Evolutionary conservation across 2,329 filamentous ascomycete genomes (phyloP), one percentile per base, ranked within the genome.

Genomic region (Aureobasidium vineae): DNA sequence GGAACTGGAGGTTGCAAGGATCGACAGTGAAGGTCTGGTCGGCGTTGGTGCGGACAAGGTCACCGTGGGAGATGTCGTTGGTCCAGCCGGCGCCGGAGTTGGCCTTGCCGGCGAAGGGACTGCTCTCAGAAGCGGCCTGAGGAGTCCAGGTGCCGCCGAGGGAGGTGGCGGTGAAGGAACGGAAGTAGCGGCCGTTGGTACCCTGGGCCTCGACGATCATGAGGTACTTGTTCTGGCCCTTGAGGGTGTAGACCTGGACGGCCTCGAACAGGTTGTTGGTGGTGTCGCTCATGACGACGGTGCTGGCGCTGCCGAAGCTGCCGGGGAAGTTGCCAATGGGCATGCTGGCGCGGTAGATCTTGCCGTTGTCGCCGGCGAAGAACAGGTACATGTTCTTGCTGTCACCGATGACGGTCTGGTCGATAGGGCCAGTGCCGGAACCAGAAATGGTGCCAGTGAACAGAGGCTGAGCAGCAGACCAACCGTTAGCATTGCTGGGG

Each of bases 201-300:
- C 87, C 86, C 50, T 85, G 83, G 0, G 85, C 79, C 75, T 90
- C 87, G 40, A 89, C 85, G n/a, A 89, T 82, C 85, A 89, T 88
- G 66, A 89, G 82, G 75, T 89, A 89, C 69, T 82, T 76, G 69
- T 79, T 79, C 70, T 82, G 78, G 33, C 83, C 84, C 38, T 80
- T 53, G 66, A 89, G 71, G 1, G 81, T 87, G 77, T 89, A 90
- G 52, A 90, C 87, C 71, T 89, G 83, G 0, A 88, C 85, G 0
- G 86, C 86, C 72, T 90, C 87, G 74, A 89, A 89, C 1, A 89
- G 79, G 72, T 86, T 85, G 73, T 84, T 80, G 16, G 66, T 78
- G 1, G 79, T 77, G 74, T 86, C 86, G 72, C 76, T 82, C 71
- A 88, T 71, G 67, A 88, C 71, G 67, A 88, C 71, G 2, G 79